Conservation (phyloP, 768 basidiomycete genomes). For the Hericium coralloides region DNA sequence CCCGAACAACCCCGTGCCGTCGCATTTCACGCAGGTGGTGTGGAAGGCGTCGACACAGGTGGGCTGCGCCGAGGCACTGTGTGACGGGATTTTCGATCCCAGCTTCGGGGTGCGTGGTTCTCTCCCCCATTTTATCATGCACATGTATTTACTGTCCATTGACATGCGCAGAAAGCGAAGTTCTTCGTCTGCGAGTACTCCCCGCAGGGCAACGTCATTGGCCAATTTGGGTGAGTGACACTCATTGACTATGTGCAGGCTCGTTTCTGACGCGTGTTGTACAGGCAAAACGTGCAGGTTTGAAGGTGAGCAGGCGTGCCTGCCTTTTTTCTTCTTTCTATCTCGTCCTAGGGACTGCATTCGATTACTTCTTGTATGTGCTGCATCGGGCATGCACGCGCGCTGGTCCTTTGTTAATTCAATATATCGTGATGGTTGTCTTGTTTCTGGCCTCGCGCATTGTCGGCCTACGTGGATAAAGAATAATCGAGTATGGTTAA, state of each 20-base stretch:
- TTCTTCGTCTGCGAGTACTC: conserved; percentile 67
- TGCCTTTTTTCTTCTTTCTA: background rate
- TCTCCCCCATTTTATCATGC: no score
- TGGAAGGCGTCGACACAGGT: conserved; percentile 61
- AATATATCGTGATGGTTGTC: no score
- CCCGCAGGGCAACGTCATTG: conserved; percentile 54
- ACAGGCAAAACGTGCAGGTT: conserved; percentile 24
- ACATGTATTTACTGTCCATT: background rate
- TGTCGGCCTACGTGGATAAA: no score
- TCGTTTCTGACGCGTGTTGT: background rate
- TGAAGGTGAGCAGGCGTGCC: conserved; percentile 4
- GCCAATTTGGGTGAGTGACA: conserved; percentile 47
- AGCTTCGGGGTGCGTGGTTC: conserved; percentile 40
- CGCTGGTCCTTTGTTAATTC: no score
- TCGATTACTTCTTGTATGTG: no score
- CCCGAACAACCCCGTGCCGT: conserved; percentile 44
- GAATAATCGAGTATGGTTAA: no score
- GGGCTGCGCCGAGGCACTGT: conserved; percentile 51
- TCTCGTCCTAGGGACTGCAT: background rate
- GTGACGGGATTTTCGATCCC: conserved; percentile 41
- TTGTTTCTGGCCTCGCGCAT: no score
- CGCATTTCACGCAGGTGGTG: conserved; percentile 72
- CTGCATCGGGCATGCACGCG: no score
- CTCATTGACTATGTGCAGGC: background rate
- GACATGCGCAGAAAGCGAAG: conserved; percentile 35